Base-by-base conservation (phyloP, 352 stramenopile species). In the Phytopythium litorale region DNA sequence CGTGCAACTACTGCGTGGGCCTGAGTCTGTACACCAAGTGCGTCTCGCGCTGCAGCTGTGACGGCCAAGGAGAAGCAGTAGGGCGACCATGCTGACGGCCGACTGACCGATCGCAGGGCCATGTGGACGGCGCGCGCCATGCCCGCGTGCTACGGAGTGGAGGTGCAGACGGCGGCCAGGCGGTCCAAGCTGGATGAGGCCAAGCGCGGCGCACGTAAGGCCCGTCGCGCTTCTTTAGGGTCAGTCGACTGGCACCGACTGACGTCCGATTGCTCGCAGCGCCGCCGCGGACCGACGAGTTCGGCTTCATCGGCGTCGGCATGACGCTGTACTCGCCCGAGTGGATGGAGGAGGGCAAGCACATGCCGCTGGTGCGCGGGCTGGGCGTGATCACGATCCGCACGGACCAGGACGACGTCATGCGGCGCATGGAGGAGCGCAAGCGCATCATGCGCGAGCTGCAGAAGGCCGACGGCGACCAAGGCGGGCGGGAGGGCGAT, bases 21-120 rank as follows among this genome's bases (percentile, higher is more conserved):
- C 56, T 90, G 38, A 84, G 76, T 46, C 72, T 90, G 11, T 90
- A 90, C 75, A 90, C 72, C 60, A 85, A 75, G 81, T 90, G 65
- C 52, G 72, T 23, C 18, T 40, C 21, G 56, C 19, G 23, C 7
- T n/a, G 4, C 49, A 62, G 53, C 2, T n/a, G 54, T 35, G 9
- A 4, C 28, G 28, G 28, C 28, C 28, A 4, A 30, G 28, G 28
- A 30, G 28, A 40, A 28, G 8, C 7, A 12, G n/a, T 15, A 7
- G 30, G 6, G 19, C 18, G 48, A 60, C 54, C 13, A 30, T 32
- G 23, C 45, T 32, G 21, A 32, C 45, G 18, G 1, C 23, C 54
- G 40, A 60, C 50, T 59, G 28, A 38, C 62, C 19, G 37, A 56
- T 57, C 60, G 46, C 42, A 87, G 75, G 67, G 75, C 73, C 57